Percentiles rank a stretch among this genome's conserved stretches.
These are phyloP conservation scores for Heliocybe sulcata DNA, from an alignment of 1,284 basidiomycete species.

Conservation along the genomic window DNA sequence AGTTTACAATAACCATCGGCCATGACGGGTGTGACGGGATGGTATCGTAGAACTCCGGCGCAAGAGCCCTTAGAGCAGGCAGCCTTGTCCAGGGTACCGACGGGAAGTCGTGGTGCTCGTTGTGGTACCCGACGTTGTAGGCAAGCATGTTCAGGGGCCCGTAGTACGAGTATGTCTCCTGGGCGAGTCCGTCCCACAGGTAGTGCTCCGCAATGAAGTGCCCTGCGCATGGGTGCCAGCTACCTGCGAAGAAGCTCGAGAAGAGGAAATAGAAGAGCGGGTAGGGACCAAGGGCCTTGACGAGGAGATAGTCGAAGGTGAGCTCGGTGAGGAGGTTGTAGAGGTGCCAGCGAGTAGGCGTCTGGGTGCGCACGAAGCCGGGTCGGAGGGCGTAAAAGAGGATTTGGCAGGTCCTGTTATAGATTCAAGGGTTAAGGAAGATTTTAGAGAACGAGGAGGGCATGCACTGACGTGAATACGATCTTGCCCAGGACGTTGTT, in stretches of 20 bases:
- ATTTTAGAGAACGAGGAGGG: no score
- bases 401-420: constrained; percentile 96
- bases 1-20: constrained; percentile 92
- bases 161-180: constrained; percentile 98
- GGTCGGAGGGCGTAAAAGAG: constrained; percentile 97
- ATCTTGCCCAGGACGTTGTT: constrained; percentile 97
- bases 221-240: constrained; percentile 90
- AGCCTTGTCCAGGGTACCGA: constrained; percentile 95
- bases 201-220: constrained; percentile 99
- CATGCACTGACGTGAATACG: constrained; percentile 78
- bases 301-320: constrained; percentile 63
- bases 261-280: constrained; percentile 81
- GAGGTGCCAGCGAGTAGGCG: constrained; percentile 78
- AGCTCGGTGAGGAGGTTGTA: constrained; percentile 73
- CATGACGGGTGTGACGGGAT: constrained; percentile 87
- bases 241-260: constrained; percentile 92
- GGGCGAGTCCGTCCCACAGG: constrained; percentile 81
- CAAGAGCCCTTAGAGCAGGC: constrained; percentile 74
- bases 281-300: constrained; percentile 11
- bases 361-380: constrained; percentile 86
- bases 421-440: no score
- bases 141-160: constrained; percentile 86
- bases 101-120: constrained; percentile 99
- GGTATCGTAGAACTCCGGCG: constrained; percentile 89
- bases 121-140: constrained; percentile 99